Conservation (phyloP, 345 rosid genomes). For the Ailanthus altissimus region DNA sequence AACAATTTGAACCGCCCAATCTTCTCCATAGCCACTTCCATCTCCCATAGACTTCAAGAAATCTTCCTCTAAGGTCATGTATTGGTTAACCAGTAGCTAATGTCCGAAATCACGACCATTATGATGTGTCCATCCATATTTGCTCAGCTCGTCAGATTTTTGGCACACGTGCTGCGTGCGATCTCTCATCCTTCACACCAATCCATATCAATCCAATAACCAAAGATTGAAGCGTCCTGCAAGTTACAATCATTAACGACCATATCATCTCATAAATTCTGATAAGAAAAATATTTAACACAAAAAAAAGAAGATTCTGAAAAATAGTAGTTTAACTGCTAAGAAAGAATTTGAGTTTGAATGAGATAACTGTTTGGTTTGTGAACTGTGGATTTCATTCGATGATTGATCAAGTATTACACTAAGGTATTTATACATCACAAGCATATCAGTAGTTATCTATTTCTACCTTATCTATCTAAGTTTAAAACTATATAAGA, state of each 20-base stretch:
- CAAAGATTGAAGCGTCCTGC: slow-evolving; percentile 75
- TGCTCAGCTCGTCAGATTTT: slow-evolving; percentile 62
- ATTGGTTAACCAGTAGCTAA: slow-evolving; percentile 72
- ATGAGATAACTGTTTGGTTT: too few species aligned
- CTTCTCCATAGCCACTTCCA: slow-evolving; percentile 93
- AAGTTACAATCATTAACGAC: slow-evolving; percentile 27
- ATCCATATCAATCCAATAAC: slow-evolving; percentile 96
- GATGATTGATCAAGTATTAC: too few species aligned
- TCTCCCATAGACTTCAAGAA: slow-evolving; percentile 72
- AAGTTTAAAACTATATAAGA: too few species aligned
- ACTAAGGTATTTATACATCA: too few species aligned
- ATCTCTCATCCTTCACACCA: slow-evolving; percentile 66
- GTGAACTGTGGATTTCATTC: too few species aligned
- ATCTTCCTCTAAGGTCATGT: slow-evolving; percentile 62
- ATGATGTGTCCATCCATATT: slow-evolving; percentile 84
- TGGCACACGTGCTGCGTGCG: slow-evolving; percentile 79
- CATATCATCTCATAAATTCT: not conserved
- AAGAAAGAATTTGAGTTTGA: not conserved
- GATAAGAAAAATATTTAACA: not conserved
- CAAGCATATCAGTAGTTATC: too few species aligned
- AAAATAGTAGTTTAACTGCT: not conserved
- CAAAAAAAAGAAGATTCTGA: not conserved
- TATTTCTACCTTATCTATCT: too few species aligned
- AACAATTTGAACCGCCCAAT: slow-evolving; percentile 79
- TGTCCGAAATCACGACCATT: slow-evolving; percentile 88